Percentiles rank a stretch among this genome's conserved stretches.
Conservation (phyloP, 164 flowering plant species). For the Liquidambar formosana region DNA sequence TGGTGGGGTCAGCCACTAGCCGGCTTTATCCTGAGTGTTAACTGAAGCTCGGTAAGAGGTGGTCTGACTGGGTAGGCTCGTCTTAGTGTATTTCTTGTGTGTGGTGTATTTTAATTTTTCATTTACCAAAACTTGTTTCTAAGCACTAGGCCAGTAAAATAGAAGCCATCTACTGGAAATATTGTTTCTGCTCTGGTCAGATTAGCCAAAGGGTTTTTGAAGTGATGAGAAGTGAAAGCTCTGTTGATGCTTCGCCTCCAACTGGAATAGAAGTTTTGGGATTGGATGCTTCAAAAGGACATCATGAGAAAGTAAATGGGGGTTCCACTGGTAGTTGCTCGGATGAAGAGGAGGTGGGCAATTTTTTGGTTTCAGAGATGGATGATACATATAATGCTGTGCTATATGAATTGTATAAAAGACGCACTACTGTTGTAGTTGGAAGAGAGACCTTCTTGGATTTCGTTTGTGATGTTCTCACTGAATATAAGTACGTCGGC, state of each 20-base stretch:
- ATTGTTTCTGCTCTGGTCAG: slow-evolving; percentile 34
- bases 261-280: slow-evolving; percentile 23
- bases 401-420: slow-evolving; percentile 65
- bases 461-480: slow-evolving; percentile 77
- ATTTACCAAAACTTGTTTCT: too few species aligned
- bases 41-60: too few species aligned
- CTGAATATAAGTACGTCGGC: slow-evolving; percentile 79
- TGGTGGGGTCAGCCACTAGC: too few species aligned
- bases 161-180: too few species aligned
- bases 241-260: slow-evolving; percentile 30
- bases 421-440: slow-evolving; percentile 71
- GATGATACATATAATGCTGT: slow-evolving; percentile 33
- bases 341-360: slow-evolving; percentile 22
- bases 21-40: too few species aligned
- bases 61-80: too few species aligned
- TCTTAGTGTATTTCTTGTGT: too few species aligned
- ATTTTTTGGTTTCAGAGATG: slow-evolving; percentile 22
- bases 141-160: too few species aligned
- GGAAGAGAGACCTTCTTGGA: slow-evolving; percentile 64
- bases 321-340: background rate
- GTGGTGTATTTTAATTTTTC: too few species aligned
- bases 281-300: slow-evolving; percentile 17
- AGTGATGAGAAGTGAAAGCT: slow-evolving; percentile 45
- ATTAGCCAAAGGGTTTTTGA: slow-evolving; percentile 83
- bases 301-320: slow-evolving; percentile 19